phyloP scores from a whole-genome alignment of 1,139 yeast genomes.

The Suhomyces coccinellae region DNA sequence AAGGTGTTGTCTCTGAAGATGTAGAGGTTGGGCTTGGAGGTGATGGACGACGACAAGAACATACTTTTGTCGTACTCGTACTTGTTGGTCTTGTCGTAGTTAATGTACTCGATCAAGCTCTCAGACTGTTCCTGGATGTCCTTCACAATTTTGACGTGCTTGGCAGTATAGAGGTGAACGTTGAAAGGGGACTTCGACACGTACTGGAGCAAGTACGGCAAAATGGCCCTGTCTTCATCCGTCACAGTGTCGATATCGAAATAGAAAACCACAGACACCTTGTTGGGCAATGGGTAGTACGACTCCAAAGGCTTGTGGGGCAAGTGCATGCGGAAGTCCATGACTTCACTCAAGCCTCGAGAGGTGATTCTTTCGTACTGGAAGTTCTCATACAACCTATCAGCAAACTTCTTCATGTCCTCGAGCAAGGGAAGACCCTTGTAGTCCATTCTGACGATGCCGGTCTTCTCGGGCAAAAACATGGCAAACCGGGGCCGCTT shows the following conservation, averaged over 20 bases:
- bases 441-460: conserved; percentile 38
- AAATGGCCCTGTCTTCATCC: conserved; percentile 59
- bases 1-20: conserved; percentile 59
- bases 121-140: conserved; percentile 45
- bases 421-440: conserved; percentile 26
- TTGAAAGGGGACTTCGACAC: conserved; percentile 57
- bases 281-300: conserved; percentile 44
- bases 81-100: conserved; percentile 36
- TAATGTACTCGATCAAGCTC: conserved; percentile 41
- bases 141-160: conserved; percentile 43
- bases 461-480: conserved; percentile 44
- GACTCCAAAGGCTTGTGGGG: conserved; percentile 33
- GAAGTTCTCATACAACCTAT: conserved; percentile 35
- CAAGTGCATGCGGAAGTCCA: conserved; percentile 39
- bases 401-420: conserved; percentile 35
- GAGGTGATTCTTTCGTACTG: conserved; percentile 43
- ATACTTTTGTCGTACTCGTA: conserved; percentile 43
- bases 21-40: conserved; percentile 61
- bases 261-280: conserved; percentile 52
- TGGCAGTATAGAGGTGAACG: conserved; percentile 52
- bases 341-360: conserved; percentile 38
- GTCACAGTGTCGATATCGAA: conserved; percentile 53
- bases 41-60: conserved; percentile 51
- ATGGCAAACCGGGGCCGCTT: conserved; percentile 31
- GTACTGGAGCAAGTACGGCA: conserved; percentile 60